Conservation (phyloP, 2,329 filamentous ascomycete species). For the Fusarium sp. region DNA sequence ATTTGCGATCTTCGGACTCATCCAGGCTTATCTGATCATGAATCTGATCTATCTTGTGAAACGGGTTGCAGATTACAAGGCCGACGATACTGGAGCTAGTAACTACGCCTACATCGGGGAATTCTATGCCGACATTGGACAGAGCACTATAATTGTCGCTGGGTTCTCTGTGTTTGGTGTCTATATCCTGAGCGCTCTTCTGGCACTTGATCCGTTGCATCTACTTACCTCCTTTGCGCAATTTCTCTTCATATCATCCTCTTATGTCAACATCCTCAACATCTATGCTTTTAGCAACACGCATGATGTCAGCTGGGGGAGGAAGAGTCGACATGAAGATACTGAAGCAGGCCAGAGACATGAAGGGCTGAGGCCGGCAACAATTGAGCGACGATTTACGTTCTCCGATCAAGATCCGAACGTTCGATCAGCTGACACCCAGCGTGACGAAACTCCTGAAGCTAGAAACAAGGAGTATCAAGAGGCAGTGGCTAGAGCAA, state of each 20-base stretch:
- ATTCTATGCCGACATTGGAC: slow-evolving; percentile 6
- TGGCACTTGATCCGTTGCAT: neutral
- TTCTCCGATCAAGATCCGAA: neutral
- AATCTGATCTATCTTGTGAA: neutral
- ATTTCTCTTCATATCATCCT: neutral
- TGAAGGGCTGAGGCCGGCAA: neutral
- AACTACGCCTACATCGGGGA: slow-evolving; percentile 8
- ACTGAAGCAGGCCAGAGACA: neutral
- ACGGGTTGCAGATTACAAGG: neutral
- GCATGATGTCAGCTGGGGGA: slow-evolving; percentile 11
- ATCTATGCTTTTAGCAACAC: slow-evolving; percentile 14
- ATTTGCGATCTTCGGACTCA: slow-evolving; percentile 14
- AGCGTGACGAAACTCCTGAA: neutral
- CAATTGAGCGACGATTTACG: neutral
- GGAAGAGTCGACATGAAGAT: neutral
- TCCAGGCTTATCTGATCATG: slow-evolving; percentile 14
- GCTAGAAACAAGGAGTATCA: neutral
- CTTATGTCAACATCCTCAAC: slow-evolving; percentile 13
- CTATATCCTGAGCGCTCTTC: neutral
- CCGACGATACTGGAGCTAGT: neutral
- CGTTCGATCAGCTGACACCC: neutral
- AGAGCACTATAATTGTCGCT: neutral
- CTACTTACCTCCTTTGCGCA: neutral
- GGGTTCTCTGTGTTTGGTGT: neutral
- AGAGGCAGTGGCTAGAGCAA: neutral